phyloP scores from a whole-genome alignment of 345 rosid species.

The Salix exigua region DNA sequence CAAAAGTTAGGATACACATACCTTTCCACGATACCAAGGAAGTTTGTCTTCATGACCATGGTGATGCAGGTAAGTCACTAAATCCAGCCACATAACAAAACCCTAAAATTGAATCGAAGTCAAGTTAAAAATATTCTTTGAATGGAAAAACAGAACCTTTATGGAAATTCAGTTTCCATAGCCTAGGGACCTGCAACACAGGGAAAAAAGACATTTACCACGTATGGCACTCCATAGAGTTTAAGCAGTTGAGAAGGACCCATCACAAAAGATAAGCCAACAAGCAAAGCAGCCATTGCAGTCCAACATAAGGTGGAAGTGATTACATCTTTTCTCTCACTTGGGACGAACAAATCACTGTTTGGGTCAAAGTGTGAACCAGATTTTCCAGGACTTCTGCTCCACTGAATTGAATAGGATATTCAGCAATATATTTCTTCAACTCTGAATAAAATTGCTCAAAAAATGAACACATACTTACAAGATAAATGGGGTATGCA shows the following conservation, averaged over 20 bases:
- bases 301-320: conserved; percentile 36
- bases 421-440: conserved; percentile 1
- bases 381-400: conserved; percentile 43
- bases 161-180: not conserved
- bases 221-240: conserved; percentile 25
- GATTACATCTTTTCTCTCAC: conserved; percentile 34
- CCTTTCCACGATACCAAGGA: conserved; percentile 96
- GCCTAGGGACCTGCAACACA: not conserved
- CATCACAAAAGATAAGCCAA: conserved; percentile 19
- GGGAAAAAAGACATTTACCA: conserved; percentile 1
- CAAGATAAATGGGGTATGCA: conserved; percentile 88
- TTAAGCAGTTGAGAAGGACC: conserved; percentile 22
- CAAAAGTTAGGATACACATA: conserved; percentile 12
- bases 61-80: conserved; percentile 84
- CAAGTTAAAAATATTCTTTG: not conserved
- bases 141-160: not conserved
- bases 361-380: conserved; percentile 43
- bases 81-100: conserved; percentile 77
- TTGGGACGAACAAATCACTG: conserved; percentile 37
- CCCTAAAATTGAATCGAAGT: conserved; percentile 27
- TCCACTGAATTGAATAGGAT: conserved; percentile 26
- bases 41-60: conserved; percentile 78
- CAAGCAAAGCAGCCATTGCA: conserved; percentile 31
- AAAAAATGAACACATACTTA: conserved; percentile 21
- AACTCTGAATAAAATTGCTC: not conserved